These are phyloP conservation scores for Plasmodium knowlesi DNA, from an alignment of 169 alveolate genomes.

Conservation along the genomic window DNA sequence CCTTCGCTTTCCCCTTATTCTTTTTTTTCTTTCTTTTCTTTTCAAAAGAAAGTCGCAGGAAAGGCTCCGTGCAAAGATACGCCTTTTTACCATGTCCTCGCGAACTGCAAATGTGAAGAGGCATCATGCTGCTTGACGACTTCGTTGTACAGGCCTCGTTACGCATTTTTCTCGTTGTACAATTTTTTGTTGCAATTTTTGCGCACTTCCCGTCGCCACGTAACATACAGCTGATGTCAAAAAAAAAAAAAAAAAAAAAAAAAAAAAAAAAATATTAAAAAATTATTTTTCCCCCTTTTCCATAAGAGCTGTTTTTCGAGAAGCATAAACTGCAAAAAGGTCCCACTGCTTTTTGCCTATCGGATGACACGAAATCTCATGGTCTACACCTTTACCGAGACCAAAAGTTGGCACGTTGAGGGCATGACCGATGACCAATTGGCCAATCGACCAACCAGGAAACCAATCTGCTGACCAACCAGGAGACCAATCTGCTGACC, in stretches of 20 bases:
- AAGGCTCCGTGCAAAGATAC: background rate
- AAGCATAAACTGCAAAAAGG: background rate
- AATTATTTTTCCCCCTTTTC: background rate
- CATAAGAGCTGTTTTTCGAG: background rate
- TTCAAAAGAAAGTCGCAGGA: background rate
- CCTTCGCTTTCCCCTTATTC: background rate
- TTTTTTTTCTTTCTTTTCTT: background rate
- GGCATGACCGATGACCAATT: background rate
- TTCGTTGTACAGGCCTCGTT: background rate
- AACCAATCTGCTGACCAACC: too few relatives aligned
- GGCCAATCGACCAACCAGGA: background rate
- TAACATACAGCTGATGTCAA: background rate
- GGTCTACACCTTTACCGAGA: conserved; percentile 1
- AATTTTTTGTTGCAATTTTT: background rate
- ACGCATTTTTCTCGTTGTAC: background rate
- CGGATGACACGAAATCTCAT: background rate
- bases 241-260: background rate
- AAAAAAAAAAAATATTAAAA: background rate
- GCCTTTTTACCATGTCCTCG: background rate
- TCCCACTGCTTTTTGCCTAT: background rate
- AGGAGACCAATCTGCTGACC: too few relatives aligned
- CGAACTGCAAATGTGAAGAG: background rate
- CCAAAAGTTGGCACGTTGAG: background rate
- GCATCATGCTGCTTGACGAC: background rate
- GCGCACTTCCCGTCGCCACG: background rate